Conservation (phyloP, 306 rosid species). For the Cicer bijugum region DNA sequence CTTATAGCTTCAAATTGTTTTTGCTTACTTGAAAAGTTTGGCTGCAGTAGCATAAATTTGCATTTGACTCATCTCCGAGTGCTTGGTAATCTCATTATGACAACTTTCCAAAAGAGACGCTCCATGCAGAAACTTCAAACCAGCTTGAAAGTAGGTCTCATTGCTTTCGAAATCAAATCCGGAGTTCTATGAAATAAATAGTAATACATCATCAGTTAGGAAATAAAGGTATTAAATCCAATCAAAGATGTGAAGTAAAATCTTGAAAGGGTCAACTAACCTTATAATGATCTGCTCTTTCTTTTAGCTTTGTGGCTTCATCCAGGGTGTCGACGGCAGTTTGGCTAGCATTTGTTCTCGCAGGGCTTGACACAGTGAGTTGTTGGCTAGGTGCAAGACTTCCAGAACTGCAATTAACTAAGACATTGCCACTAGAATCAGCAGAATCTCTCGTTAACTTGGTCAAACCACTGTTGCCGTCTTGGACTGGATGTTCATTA, state of each 20-base stretch:
- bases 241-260: conserved; percentile 43
- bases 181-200: conserved; percentile 54
- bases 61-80: conserved; percentile 64
- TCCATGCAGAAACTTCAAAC: conserved; percentile 85
- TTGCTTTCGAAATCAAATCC: conserved; percentile 78
- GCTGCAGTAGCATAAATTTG: conserved; percentile 70
- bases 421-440: conserved; percentile 44
- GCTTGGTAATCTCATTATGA: conserved; percentile 59
- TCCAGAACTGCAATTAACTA: conserved; percentile 42
- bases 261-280: conserved; percentile 51
- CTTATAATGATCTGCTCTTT: conserved; percentile 68
- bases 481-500: conserved; percentile 49
- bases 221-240: conserved; percentile 36
- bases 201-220: conserved; percentile 31
- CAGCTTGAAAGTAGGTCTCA: conserved; percentile 85
- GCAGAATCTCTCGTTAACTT: conserved; percentile 50
- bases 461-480: conserved; percentile 48
- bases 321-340: conserved; percentile 56
- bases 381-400: conserved; percentile 51
- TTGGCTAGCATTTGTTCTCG: conserved; percentile 52
- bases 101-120: conserved; percentile 66
- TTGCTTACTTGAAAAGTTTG: conserved; percentile 71
- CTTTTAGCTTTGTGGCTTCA: conserved; percentile 69
- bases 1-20: conserved; percentile 27
- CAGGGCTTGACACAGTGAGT: conserved; percentile 52